Evolutionary conservation across 1,284 basidiomycete species (phyloP), one percentile per base, ranked within the genome.

Genomic region (Tetrapyrgos nigripes): DNA sequence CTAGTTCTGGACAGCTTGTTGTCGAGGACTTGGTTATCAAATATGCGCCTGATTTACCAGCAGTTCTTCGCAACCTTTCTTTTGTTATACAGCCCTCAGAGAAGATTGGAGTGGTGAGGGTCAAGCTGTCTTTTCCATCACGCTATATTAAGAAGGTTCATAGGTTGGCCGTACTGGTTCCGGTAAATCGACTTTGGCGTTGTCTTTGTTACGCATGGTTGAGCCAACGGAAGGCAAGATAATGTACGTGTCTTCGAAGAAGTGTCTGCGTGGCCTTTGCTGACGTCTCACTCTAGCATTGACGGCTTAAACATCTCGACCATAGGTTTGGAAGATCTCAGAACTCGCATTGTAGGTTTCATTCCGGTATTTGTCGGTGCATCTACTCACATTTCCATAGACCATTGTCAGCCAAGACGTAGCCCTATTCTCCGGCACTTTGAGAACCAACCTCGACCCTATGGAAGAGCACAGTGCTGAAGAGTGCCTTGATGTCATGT

Each of bases 351-450:
- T 46, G 85, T 87, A 64, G 65, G 82, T 72, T 47, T 23, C n/a
- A 11, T 37, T 51, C 27, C 40, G 29, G 40, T 26, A 21, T n/a
- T n/a, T n/a, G n/a, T 49, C 17, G 35, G 43, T 47, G 29, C 21
- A 57, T 33, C 50, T 8, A 58, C 54, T 61, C 6, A 57, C 29
- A n/a, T 50, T 52, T 47, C 26, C 3, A 1, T 52, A 89, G 87
- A 92, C 91, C 0, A 89, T 93, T 60, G 88, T 93, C 62, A 91
- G 89, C 55, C 91, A 93, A 74, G 91, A 95, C 62, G 90, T 93
- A 2, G 88, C 93, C 0, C 77, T 95, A 3, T 96, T 96, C 74
- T 85, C 85, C n/a, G 94, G 94, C 0, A 94, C 92, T 0, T 83
- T 97, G 27, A 79, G 89, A 33, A 89, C 88, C 66, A 93, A 93